Conservation (phyloP, 2,329 filamentous ascomycete genomes). For the Aureobasidium subglaciale region DNA sequence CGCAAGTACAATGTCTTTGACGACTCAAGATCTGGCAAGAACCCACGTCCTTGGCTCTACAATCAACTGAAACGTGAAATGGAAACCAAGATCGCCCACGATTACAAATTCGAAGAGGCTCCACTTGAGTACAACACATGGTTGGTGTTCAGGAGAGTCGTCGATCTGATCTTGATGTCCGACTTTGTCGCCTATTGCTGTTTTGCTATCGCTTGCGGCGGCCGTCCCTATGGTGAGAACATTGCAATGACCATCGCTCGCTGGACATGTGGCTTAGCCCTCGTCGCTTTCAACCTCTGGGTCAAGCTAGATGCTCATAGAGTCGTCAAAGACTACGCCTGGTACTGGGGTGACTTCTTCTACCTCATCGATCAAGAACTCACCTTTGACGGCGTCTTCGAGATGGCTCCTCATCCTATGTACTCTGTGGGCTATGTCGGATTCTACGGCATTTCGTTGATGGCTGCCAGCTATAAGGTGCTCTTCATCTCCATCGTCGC, state of each 20-base stretch:
- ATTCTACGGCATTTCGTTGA: constrained; percentile 96
- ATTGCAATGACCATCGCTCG: constrained; percentile 61
- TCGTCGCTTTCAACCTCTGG: constrained; percentile 95
- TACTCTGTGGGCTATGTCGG: constrained; percentile 97
- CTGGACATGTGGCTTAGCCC: constrained; percentile 68
- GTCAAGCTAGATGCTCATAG: constrained; percentile 96
- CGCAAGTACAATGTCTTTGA: constrained; percentile 81
- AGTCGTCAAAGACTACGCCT: constrained; percentile 97
- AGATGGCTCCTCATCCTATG: constrained; percentile 98
- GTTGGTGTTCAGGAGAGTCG: constrained; percentile 89
- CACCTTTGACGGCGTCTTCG: constrained; percentile 97
- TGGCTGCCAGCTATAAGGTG: constrained; percentile 96
- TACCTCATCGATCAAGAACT: constrained; percentile 96
- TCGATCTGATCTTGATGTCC: constrained; percentile 97
- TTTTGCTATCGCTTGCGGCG: constrained; percentile 83
- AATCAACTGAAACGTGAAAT: constrained; percentile 78
- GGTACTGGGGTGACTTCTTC: constrained; percentile 99
- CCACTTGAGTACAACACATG: constrained; percentile 99
- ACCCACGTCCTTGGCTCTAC: constrained; percentile 77
- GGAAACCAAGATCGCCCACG: constrained; percentile 86
- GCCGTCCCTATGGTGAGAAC: constrained; percentile 66
- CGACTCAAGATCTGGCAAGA: constrained; percentile 68
- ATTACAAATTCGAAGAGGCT: constrained; percentile 89
- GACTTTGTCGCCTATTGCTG: constrained; percentile 96
- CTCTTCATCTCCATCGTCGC: constrained; percentile 94